Base-by-base conservation (phyloP, 768 basidiomycete species). In the Hemileccinum impolitum region DNA sequence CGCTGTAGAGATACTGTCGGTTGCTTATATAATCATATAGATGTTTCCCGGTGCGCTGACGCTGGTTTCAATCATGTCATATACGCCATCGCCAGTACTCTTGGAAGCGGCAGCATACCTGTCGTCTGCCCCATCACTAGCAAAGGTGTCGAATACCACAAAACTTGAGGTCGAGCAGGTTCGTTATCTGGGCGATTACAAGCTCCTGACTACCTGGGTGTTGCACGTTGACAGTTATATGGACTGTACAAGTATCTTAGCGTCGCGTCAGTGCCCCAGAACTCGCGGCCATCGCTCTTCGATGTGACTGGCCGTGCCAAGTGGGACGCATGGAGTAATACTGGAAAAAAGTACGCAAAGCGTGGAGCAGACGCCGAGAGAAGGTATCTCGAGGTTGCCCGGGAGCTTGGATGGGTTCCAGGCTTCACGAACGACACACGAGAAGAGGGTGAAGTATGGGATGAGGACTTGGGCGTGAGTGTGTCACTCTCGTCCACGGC, bases 291-390 rank as follows among this genome's bases (percentile, higher is more conserved):
- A 3, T 84, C 81, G 18, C 70, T 93, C 36, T 87, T 92, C 63
- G 89, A 92, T 57, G 75, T 87, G 67, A 75, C 84, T 2, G 88
- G 85, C 14, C 74, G 87, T 17, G 88, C 89, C 3, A 93, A 93
- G 63, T 93, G 90, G 90, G 88, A 92, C 62, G 87, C 89, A 3
- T 93, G 90, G 90, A 74, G 60, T 41, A 59, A 69, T 12, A 65
- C 73, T 11, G 78, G 76, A 7, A 75, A 78, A 56, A 70, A 64
- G 14, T 85, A 82, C 53, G 63, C 63, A 14, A 65, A 61, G n/a
- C 54, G 59, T n/a, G 58, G 57, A 3, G 54, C 56, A 13, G 78
- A 79, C 26, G 86, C 78, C 14, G 85, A 90, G 67, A 57, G 53
- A 37, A 72, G 81, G 61, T 93, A 93, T 63, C 64, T 89, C 49